Base-by-base conservation (phyloP, 2,329 filamentous ascomycete species). In the Coniochaeta ligniaria region DNA sequence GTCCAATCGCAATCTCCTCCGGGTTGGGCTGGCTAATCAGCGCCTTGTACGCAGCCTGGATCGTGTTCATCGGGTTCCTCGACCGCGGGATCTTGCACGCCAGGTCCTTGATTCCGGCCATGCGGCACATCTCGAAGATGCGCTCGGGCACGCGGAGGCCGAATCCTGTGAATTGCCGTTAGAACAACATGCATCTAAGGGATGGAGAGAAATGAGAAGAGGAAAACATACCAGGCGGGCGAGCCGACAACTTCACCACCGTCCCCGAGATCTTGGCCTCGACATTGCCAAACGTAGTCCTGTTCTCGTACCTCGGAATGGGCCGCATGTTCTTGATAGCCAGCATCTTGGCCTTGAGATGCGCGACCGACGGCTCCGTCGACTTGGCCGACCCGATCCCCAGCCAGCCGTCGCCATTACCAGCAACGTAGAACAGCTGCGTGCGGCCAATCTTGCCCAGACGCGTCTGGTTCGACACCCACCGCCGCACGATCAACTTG, bases 21-120 rank as follows among this genome's bases (percentile, higher is more conserved):
- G 95, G 95, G 71, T 96, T 82, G 63, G 85, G 85, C 79, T 99
- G 95, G 78, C 81, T 89, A 74, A 85, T 84, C 64, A 99, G 80
- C 6, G 93, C 94, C 74, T 94, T 75, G 75, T 90, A 91, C 45
- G 92, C 84, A 16, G 95, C 95, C 79, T 97, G 97, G 77, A 96
- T 90, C 20, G 93, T 91, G 80, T 99, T 99, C 92, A 98, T 96
- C 67, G 92, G 92, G 81, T 96, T 98, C 70, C 93, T 86, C 64
- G 91, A 91, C 54, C 94, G 89, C 41, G 88, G 87, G 64, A 96
- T 93, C 66, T 84, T 84, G 57, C 91, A 93, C 17, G 92, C 84
- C 36, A 99, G 84, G 73, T 99, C 95, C 65, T 88, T 82, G 70
- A 99, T 92, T 65, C 95, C 95, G 45, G 87, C 90, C 57, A 88